phyloP scores from a whole-genome alignment of 352 stramenopile species.

The Phytophthora crassamura region DNA sequence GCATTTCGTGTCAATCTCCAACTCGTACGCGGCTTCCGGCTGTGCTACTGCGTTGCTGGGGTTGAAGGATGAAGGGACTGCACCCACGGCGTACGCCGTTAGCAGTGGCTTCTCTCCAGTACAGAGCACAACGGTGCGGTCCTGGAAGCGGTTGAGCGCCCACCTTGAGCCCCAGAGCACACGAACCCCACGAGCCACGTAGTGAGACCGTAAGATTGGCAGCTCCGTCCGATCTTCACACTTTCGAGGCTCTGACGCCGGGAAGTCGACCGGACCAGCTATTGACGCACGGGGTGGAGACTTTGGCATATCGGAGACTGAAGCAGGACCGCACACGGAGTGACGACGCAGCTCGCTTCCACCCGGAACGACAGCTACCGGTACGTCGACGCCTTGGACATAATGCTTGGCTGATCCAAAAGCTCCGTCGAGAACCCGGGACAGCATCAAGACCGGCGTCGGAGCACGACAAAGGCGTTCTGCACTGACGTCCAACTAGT shows the following conservation, averaged over 20 bases:
- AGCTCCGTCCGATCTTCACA: constrained; percentile 23
- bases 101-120: constrained; percentile 43
- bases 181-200: constrained; percentile 51
- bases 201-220: constrained; percentile 57
- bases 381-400: not conserved
- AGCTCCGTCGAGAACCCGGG: constrained; percentile 18
- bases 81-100: constrained; percentile 25
- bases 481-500: constrained; percentile 3
- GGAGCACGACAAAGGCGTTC: constrained; percentile 4
- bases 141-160: constrained; percentile 55
- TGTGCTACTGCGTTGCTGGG: not conserved
- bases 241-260: not conserved
- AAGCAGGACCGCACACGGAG: constrained; percentile 5
- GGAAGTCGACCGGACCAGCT: not conserved
- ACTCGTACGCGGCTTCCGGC: constrained; percentile 27
- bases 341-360: constrained; percentile 4
- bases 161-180: constrained; percentile 59
- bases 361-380: constrained; percentile 1
- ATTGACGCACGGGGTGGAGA: not conserved
- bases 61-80: not conserved
- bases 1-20: constrained; percentile 43
- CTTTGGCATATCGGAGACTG: not conserved
- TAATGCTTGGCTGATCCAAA: constrained; percentile 4
- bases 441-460: constrained; percentile 18
- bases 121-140: constrained; percentile 44